Base-by-base conservation (phyloP, 176 grass and related monocot genomes). In the Dendrocalamus sinicus region DNA sequence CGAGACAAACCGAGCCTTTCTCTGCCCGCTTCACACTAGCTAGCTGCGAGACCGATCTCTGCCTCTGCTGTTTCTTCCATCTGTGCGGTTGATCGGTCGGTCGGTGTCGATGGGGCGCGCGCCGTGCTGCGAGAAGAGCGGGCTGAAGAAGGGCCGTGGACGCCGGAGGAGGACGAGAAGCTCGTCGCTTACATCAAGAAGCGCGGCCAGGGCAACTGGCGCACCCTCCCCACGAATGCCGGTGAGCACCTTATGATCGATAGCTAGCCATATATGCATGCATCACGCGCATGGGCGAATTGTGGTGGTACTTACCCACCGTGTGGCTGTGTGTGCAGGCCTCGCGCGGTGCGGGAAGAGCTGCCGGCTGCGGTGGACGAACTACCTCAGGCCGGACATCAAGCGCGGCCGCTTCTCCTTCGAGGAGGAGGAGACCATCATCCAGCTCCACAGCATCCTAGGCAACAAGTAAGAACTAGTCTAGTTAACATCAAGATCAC, bases 361-460 rank as follows among this genome's bases (percentile, higher is more conserved):
- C 72, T 99, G 96, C 88, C 94, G 96, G 53, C 91, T 99, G 52
- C 90, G 96, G 59, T 99, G 94, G 96, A 96, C 92, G 1, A 99
- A 99, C 82, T 99, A 99, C 70, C 90, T 99, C 57, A 40, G 96
- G 28, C 94, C 96, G 10, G 96, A 99, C 86, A 99, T 99, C 81
- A 99, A 99, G 67, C 89, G 93, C 79, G 96, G 96, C 61, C 83
- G 93, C 81, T 99, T 99, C 88, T 96, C 96, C 54, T 96, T 99
- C 67, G 96, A 99, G 82, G 96, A 99, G 79, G 96, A 99, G 83
- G 93, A 99, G 89, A 23, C 96, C 47, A 96, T 99, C 88, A 93
- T 99, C 84, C 96, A 99, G 72, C 88, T 99, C 20, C 96, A 99
- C 85, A 92, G 92, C 81, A 87, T 99, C 77, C 75, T 99, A 23